Evolutionary conservation across 2,329 filamentous ascomycete genomes (phyloP).

Genomic region (Aspergillus versicolor): DNA sequence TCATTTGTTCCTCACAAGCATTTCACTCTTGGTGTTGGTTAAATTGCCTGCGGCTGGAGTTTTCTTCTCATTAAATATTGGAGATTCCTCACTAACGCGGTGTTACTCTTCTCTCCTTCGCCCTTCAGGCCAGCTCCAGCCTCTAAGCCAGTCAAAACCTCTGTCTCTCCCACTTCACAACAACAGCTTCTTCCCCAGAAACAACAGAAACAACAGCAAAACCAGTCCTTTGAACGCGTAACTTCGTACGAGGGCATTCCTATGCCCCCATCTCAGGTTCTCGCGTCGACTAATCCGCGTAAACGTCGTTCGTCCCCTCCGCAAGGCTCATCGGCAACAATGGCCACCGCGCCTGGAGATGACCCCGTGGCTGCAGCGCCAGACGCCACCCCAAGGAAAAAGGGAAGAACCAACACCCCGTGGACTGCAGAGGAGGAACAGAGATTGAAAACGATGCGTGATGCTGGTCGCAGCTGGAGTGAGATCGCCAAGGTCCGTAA

Average conservation of each 20-base stretch:
- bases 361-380: conserved; percentile 22
- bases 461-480: conserved; percentile 90
- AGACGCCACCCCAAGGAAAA: conserved; percentile 60
- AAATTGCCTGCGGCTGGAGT: not conserved
- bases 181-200: conserved; percentile 40
- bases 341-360: conserved; percentile 33
- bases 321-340: conserved; percentile 36
- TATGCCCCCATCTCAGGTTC: conserved; percentile 38
- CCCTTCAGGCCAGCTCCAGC: conserved; percentile 39
- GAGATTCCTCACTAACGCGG: conserved; percentile 4
- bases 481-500: conserved; percentile 87
- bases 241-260: conserved; percentile 39
- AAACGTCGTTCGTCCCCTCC: conserved; percentile 46
- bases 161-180: conserved; percentile 34
- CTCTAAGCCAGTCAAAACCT: conserved; percentile 44
- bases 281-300: conserved; percentile 42
- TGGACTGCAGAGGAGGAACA: conserved; percentile 96
- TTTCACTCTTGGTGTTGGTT: not conserved
- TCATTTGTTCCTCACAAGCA: conserved; percentile 5
- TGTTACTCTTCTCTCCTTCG: conserved; percentile 7
- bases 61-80: not conserved
- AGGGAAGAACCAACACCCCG: conserved; percentile 96
- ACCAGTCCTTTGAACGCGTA: conserved; percentile 36
- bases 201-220: conserved; percentile 21
- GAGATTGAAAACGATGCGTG: conserved; percentile 88